phyloP scores from a whole-genome alignment of 2,329 filamentous ascomycete species.

The Fusarium dimerum region DNA sequence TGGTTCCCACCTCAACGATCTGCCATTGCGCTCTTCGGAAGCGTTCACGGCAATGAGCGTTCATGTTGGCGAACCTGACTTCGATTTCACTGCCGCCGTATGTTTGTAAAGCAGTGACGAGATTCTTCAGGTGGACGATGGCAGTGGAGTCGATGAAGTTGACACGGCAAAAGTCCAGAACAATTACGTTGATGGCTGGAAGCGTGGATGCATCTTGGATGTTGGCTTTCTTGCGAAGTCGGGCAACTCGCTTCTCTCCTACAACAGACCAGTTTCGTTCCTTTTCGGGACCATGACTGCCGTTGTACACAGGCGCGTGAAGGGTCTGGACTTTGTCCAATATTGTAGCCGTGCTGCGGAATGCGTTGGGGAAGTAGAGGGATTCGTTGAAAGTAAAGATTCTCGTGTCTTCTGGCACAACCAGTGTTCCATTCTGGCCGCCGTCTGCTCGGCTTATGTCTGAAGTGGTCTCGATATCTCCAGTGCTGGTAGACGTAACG shows the following conservation, averaged over 20 bases:
- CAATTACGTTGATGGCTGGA: constrained; percentile 45
- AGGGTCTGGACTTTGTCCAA: constrained; percentile 50
- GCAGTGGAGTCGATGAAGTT: constrained; percentile 57
- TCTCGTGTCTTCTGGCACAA: constrained; percentile 50
- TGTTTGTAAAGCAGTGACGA: constrained; percentile 48
- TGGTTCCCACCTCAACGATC: constrained; percentile 12
- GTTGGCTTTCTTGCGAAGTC: constrained; percentile 43
- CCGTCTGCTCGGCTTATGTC: constrained; percentile 18
- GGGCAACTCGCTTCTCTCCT: constrained; percentile 46
- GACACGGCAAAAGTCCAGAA: constrained; percentile 54
- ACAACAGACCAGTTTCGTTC: constrained; percentile 58
- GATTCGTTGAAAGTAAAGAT: constrained; percentile 59
- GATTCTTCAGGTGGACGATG: constrained; percentile 47
- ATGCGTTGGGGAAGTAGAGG: constrained; percentile 63
- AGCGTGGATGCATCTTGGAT: constrained; percentile 34
- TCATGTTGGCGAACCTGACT: constrained; percentile 51
- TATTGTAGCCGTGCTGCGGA: constrained; percentile 49
- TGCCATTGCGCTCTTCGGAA: constrained; percentile 42
- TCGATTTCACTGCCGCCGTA: constrained; percentile 49
- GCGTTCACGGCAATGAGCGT: constrained; percentile 40
- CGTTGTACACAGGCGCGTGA: constrained; percentile 41
- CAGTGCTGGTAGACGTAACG: constrained; percentile 28
- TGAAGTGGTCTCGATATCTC: constrained; percentile 32
- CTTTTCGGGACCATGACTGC: constrained; percentile 28
- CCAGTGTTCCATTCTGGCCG: constrained; percentile 20